phyloP scores from a whole-genome alignment of 1,139 yeast genomes.

The Cylindricascospora bacillispora region DNA sequence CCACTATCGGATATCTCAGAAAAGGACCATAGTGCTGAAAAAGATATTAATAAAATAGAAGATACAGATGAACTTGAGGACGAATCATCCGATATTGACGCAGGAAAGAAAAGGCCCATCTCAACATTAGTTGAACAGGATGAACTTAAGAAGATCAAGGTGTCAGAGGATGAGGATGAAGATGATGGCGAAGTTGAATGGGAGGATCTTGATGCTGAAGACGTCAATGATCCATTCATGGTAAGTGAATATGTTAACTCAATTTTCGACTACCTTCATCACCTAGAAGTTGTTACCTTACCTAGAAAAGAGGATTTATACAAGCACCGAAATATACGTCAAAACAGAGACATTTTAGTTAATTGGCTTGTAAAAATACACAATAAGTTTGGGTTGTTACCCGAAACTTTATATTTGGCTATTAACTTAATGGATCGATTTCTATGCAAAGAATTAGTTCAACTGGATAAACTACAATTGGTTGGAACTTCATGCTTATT shows the following conservation, averaged over 20 bases:
- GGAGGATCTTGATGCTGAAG: constrained; percentile 91
- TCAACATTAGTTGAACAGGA: constrained; percentile 26
- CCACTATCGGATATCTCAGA: constrained; percentile 2
- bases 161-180: constrained; percentile 14
- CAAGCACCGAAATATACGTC: constrained; percentile 65
- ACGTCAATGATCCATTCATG: constrained; percentile 85
- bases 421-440: constrained; percentile 87
- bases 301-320: constrained; percentile 67
- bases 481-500: constrained; percentile 84
- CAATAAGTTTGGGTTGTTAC: constrained; percentile 69
- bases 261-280: constrained; percentile 69
- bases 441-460: constrained; percentile 67
- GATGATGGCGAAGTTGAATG: constrained; percentile 37
- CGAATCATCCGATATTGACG: constrained; percentile 8
- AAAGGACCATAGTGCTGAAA: constrained; percentile 1
- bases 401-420: constrained; percentile 83
- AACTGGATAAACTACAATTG: constrained; percentile 73
- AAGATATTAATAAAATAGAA: constrained; percentile 1
- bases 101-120: constrained; percentile 23
- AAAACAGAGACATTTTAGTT: constrained; percentile 74
- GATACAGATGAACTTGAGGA: constrained; percentile 2
- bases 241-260: constrained; percentile 87
- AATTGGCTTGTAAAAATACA: constrained; percentile 96
- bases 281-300: constrained; percentile 59
- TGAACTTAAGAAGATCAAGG: constrained; percentile 24